Evolutionary conservation across 2,329 filamentous ascomycete genomes (phyloP), one percentile per base, ranked within the genome.

Genomic region (Allantophomopsis lycopodina): DNA sequence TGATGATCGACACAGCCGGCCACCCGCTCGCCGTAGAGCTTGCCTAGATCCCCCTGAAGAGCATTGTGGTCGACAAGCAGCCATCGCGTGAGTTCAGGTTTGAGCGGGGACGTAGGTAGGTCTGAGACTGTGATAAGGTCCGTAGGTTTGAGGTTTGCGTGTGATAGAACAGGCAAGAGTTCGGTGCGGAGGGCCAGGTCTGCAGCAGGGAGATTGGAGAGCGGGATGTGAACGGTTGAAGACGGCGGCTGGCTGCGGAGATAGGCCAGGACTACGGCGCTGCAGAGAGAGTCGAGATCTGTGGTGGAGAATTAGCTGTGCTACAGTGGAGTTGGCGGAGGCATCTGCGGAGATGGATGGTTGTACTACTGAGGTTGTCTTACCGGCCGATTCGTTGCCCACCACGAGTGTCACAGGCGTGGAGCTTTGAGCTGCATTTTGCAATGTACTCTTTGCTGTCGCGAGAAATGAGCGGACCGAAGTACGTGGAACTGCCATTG

Each of bases 241-340:
- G 40, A 39, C 14, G 43, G 45, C 10, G 44, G 57, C 50, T 52
- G 58, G 51, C 34, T 50, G 46, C 76, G 73, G 31, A 89, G 63
- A 58, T 88, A 91, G 41, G 84, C 81, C 43, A 81, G 75, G 18
- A 88, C 60, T 14, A 91, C 60, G 18, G 83, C 74, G 20, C 76
- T 80, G 57, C 80, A 83, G 48, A 91, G 71, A 2, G 83, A 88
- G 60, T 91, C 84, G 40, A 91, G 76, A 49, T 91, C 84, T 83
- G 18, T 20, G 40, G 14, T 31, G 14, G 14, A 11, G 31, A 28
- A 31, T 39, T 37, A 44, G 32, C 33, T 35, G 36, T 18, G 40
- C n/a, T 10, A 23, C 12, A 35, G 11, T 17, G 12, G 23, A 23
- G 13, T n/a, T 2, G 30, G n/a, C 11, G 17, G 34, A 12, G 35